phyloP scores from a whole-genome alignment of 1,284 basidiomycete species.

The Ganoderma multipileum region DNA sequence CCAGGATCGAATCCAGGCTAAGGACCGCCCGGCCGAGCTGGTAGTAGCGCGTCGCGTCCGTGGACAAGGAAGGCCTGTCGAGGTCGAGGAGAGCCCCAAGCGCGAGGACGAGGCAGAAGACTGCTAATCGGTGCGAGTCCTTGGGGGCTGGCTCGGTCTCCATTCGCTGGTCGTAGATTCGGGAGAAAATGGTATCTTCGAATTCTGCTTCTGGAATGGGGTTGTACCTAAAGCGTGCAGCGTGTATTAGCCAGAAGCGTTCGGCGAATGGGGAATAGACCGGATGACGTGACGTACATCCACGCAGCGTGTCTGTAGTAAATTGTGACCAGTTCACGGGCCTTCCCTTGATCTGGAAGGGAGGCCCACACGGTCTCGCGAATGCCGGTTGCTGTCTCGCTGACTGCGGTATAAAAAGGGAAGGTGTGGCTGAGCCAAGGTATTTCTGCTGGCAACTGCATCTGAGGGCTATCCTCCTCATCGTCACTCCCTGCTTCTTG shows the following conservation, averaged over 20 bases:
- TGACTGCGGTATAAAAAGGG: constrained; percentile 56
- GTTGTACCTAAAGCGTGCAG: constrained; percentile 55
- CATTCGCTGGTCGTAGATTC: constrained; percentile 54
- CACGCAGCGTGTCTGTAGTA: constrained; percentile 73
- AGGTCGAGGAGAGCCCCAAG: constrained; percentile 49
- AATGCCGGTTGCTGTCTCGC: constrained; percentile 50
- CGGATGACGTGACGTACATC: constrained; percentile 56
- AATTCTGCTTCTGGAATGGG: constrained; percentile 66
- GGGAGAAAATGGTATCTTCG: constrained; percentile 55
- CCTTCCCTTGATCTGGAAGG: constrained; percentile 52
- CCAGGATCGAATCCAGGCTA: constrained; percentile 65
- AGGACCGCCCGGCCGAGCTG: constrained; percentile 66
- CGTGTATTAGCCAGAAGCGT: constrained; percentile 5
- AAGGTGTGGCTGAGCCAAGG: constrained; percentile 67
- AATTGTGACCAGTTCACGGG: constrained; percentile 52
- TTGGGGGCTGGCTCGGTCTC: constrained; percentile 49
- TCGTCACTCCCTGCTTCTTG: constrained; percentile 64
- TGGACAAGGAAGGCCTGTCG: constrained; percentile 53
- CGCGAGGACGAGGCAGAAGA: constrained; percentile 45
- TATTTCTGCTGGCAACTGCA: constrained; percentile 54
- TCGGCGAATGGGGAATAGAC: constrained; percentile 4
- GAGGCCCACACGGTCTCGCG: constrained; percentile 51
- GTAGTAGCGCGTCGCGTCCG: constrained; percentile 62
- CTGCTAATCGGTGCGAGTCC: constrained; percentile 51
- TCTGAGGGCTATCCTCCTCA: constrained; percentile 51